Conservation (phyloP, 768 basidiomycete species). For the Suillus variegatus region DNA sequence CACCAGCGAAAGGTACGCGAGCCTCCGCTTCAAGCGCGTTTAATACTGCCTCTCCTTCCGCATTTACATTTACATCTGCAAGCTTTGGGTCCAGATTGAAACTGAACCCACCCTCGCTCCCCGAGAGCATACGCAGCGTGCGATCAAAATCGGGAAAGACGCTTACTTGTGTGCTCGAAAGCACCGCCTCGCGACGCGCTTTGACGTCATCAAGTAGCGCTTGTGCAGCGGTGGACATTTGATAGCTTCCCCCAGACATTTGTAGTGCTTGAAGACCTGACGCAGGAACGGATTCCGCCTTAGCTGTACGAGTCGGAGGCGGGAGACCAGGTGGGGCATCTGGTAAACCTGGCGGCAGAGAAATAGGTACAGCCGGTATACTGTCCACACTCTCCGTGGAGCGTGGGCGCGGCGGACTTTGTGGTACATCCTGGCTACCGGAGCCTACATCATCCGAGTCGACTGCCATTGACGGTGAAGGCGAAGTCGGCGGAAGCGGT, state of each 20-base stretch:
- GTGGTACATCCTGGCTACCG: conserved; percentile 43
- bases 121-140: conserved; percentile 72
- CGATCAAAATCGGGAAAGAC: conserved; percentile 91
- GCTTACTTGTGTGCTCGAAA: conserved; percentile 44
- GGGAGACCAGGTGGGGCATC: conserved; percentile 63
- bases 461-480: conserved; percentile 49
- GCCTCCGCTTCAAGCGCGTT: conserved; percentile 50
- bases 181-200: conserved; percentile 63
- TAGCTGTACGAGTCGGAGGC: conserved; percentile 46
- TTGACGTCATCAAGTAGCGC: conserved; percentile 84
- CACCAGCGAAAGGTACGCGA: conserved; percentile 60
- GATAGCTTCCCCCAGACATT: conserved; percentile 64
- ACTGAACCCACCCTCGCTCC: conserved; percentile 71
- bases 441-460: conserved; percentile 56
- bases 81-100: conserved; percentile 86
- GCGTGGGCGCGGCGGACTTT: conserved; percentile 43
- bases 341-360: conserved; percentile 51
- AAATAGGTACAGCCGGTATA: conserved; percentile 23
- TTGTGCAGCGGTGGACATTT: conserved; percentile 84
- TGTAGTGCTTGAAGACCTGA: conserved; percentile 42
- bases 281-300: conserved; percentile 53
- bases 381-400: conserved; percentile 41
- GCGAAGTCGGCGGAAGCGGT: conserved; percentile 37
- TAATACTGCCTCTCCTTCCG: conserved; percentile 37
- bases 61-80: conserved; percentile 46